Evolutionary conservation across 2,329 filamentous ascomycete genomes (phyloP), one percentile per base, ranked within the genome.

Genomic region (Epichloe gansuensis): DNA sequence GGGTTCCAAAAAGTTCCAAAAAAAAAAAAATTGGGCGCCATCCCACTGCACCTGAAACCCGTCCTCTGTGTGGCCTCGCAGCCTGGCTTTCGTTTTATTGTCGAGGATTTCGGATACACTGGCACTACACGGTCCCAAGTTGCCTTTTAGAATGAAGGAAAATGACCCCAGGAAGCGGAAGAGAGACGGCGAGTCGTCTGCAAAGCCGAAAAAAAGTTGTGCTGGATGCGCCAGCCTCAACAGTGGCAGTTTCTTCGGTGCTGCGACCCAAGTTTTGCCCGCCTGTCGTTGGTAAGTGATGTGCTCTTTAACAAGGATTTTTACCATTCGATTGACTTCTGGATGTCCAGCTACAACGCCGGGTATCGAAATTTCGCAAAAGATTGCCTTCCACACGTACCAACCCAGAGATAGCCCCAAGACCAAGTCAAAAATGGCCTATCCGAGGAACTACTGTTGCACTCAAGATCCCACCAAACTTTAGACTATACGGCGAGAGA

Each of bases 401-500:
- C 67, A 69, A 37, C 73, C 69, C 51, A 66, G 64, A 58, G 67
- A 63, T 58, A 64, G 58, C 31, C 54, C 62, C 37, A 63, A 58
- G 56, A 59, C 62, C 57, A 67, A 67, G 56, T 66, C 65, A 56
- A 71, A 71, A 67, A 70, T 52, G 63, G 68, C n/a, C 59, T 60
- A 61, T 56, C 67, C 60, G 58, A 72, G 51, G 77, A 80, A 59
- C 68, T 84, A 12, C 62, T 83, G 0, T 68, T 85, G 44, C 78
- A 83, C 62, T 81, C 80, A 8, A 72, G 72, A 4, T 70, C 69
- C 46, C 78, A 85, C 63, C 72, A 67, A 34, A 79, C 72, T 42
- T 63, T 85, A 41, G 77, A 83, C 60, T 84, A 82, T 59, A 81
- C 74, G 5, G 80, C 72, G 31, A 74, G 75, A 53, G 78, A 83